Conservation (phyloP, 257 asterid species). For the Rehmannia glutinosa region DNA sequence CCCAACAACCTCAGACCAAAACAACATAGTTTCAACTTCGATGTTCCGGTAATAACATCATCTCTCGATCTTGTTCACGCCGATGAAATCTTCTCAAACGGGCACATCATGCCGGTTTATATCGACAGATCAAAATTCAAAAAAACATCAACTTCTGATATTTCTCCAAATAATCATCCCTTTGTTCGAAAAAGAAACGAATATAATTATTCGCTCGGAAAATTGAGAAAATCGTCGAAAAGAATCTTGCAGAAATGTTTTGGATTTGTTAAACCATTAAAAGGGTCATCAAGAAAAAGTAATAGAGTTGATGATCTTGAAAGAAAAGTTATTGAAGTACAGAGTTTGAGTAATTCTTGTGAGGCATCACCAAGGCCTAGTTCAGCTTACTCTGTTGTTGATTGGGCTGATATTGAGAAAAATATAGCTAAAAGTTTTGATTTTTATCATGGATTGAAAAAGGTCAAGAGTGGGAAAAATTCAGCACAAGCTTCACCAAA, state of each 20-base stretch:
- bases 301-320: conserved; percentile 43
- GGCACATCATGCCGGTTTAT: conserved; percentile 41
- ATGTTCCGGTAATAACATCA: conserved; percentile 20
- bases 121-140: conserved; percentile 20
- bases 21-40: conserved; percentile 34
- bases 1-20: conserved; percentile 10
- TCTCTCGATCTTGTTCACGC: conserved; percentile 37
- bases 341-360: conserved; percentile 14
- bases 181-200: not conserved
- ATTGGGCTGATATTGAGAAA: conserved; percentile 14
- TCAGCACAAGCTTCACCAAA: conserved; percentile 26
- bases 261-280: conserved; percentile 19
- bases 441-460: conserved; percentile 9
- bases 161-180: not conserved
- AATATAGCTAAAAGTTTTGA: not conserved
- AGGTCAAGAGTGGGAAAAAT: conserved; percentile 22
- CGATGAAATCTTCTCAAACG: conserved; percentile 47
- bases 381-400: conserved; percentile 26
- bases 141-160: conserved; percentile 6
- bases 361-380: conserved; percentile 26
- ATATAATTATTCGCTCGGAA: conserved; percentile 8
- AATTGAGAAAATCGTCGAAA: conserved; percentile 33
- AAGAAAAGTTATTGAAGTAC: conserved; percentile 31
- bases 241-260: conserved; percentile 32
- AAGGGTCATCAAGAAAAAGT: conserved; percentile 28